Conservation (phyloP, 768 basidiomycete species). For the Boletus barrowsii region DNA sequence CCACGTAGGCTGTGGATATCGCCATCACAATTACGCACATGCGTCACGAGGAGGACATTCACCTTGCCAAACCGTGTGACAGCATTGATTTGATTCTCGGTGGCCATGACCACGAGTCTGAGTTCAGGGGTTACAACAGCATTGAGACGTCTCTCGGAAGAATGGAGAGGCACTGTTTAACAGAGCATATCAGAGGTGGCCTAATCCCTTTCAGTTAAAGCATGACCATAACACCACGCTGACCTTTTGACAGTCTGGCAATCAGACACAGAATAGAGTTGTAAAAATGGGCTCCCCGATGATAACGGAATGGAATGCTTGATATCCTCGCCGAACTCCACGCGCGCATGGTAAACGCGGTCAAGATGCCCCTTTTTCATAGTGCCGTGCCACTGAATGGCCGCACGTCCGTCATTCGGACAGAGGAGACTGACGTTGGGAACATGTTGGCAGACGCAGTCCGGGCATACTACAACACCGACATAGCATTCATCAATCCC, state of each 20-base stretch:
- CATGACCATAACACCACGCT: neutral
- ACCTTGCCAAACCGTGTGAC: neutral
- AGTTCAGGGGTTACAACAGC: conserved; percentile 3
- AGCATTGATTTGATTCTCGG: conserved; percentile 8
- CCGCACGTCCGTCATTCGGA: conserved; percentile 1
- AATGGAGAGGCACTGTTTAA: neutral
- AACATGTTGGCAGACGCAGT: conserved; percentile 13
- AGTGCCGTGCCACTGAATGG: conserved; percentile 4
- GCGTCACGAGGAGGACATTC: conserved; percentile 7
- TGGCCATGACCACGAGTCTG: conserved; percentile 8
- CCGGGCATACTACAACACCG: conserved; percentile 20
- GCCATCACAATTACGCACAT: conserved; percentile 13
- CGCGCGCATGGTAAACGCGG: neutral
- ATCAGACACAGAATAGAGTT: conserved; percentile 8
- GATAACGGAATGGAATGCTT: conserved; percentile 4
- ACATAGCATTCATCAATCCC: conserved; percentile 5
- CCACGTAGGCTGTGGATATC: neutral
- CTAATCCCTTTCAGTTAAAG: neutral
- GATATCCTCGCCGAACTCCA: neutral
- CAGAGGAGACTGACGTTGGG: neutral
- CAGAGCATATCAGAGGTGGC: neutral
- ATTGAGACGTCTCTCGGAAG: conserved; percentile 4
- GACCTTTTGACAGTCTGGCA: neutral
- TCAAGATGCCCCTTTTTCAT: conserved; percentile 1
- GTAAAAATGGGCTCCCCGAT: conserved; percentile 1